Evolutionary conservation across 331 rosid genomes (phyloP), one percentile per base, ranked within the genome.

Genomic region (Cydonia oblonga): DNA sequence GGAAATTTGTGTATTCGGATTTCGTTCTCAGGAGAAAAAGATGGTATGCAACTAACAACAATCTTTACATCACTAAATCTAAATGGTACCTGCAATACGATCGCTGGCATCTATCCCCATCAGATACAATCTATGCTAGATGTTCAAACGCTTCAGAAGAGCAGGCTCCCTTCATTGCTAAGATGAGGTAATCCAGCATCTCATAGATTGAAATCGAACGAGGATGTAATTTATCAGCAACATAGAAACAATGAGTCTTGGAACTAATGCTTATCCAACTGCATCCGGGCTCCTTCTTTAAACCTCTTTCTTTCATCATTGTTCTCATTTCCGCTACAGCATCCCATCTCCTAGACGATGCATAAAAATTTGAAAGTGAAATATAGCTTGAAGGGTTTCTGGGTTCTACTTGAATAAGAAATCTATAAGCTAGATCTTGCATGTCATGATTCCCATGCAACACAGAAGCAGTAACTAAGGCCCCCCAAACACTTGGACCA

Each of bases 341-440:
- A 76, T 88, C 90, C 96, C 98, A 90, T 75, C 73, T 88, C 77
- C 82, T 83, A 49, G 80, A 24, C 56, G 89, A 80, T 30, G 97
- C 98, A 70, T 83, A 84, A 22, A 78, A 74, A 60, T 90, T 93
- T 33, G 98, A 93, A 56, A 89, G 75, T 2, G 93, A 83, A 57
- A 90, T 83, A 53, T 87, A 89, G 54, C 87, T 93, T 3, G 97
- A 90, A n/a, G 96, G 84, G 74, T 86, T 93, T 57, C 85, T 78
- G 1, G 97, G 96, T 80, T 90, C 97, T 64, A 87, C 74, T 74
- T 88, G 86, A 40, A 86, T 44, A 38, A 93, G 89, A 56, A 40
- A 78, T 76, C 60, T 80, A 68, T 78, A 84, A 52, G 96, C 96
- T 70, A 88, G 66, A 66, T 92, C 87, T 76, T 84, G 77, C 58